Evolutionary conservation across 805 yeast species (phyloP), one percentile per base, ranked within the genome.

Genomic region (Danielozyma ontarioensis): DNA sequence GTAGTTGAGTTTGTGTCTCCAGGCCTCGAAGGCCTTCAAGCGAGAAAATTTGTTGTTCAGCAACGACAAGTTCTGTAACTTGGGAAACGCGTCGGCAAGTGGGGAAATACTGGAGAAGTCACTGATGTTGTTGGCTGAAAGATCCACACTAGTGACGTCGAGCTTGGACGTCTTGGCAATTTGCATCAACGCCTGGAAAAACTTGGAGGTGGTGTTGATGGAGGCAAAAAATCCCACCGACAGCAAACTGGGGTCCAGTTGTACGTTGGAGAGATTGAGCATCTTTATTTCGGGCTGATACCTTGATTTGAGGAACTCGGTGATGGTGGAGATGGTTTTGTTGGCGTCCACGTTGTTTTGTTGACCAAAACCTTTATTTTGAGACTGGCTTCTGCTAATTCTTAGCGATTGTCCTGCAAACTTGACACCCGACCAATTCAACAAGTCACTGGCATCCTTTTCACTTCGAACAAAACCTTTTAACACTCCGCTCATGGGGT

Each of bases 181-280:
- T 52, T 82, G 84, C 83, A 90, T 76, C 43, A 93, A 61, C 1
- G 97, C 97, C 8, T 87, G 83, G 55, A 90, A 87, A 72, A 88
- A 80, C 57, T 90, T 93, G 11, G 89, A 72, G 22, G 80, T 72
- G 1, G 85, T 77, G 8, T 77, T 58, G 12, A 73, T 62, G 4
- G 78, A 62, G 12, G 75, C 72, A 40, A 88, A 78, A 33, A 86
- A 64, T 0, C 95, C 95, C 39, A 70, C 71, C 13, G 70, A 60
- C 10, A 57, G 61, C 26, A 90, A 64, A 8, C 59, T 65, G 19
- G 73, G 80, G 52, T 86, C 97, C 25, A 69, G 69, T 36, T 74
- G 71, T 50, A 88, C 75, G 33, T 63, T 67, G 3, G 80, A 68
- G 31, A 93, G 63, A 50, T 90, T 83, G 36, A 93, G 65, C 70